Evolutionary conservation across 2,329 filamentous ascomycete genomes (phyloP), one percentile per base, ranked within the genome.

Genomic region (Phoma sp.): DNA sequence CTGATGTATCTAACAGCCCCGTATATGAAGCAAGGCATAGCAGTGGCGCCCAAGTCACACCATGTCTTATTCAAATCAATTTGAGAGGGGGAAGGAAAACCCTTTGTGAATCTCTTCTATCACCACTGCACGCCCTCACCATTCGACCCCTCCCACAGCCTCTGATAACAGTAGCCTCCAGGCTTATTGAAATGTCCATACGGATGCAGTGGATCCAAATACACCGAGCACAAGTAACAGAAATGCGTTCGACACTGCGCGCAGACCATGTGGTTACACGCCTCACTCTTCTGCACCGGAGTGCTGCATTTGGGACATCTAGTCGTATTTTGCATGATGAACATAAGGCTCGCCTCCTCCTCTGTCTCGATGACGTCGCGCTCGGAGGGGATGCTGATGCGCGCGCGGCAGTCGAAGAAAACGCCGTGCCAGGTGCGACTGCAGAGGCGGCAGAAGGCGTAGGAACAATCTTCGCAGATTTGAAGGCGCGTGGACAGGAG

Each of bases 401-500:
- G 36, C 13, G 41, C 42, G 13, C 42, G 37, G 8, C 49, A 46
- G 13, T 46, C 49, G 11, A 41, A 45, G n/a, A 51, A 52, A n/a
- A 41, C 36, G 36, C 42, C 49, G 7, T 46, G 23, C 49, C 49
- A 46, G n/a, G 35, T 41, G 42, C 35, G 42, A 11, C 14, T 30
- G 24, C 49, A 42, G 1, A 46, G 29, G n/a, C 23, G 29, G 23
- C 42, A 46, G 41, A 45, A 52, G n/a, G 41, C 48, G 36, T 45
- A 52, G 9, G 27, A 39, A 35, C 41, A 52, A 22, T 45, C 48
- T 46, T 41, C 48, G 35, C 42, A 52, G 30, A 46, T 41, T 14
- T 40, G 23, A 11, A 46, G 42, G 1, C 37, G 40, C 23, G 32
- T 14, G 2, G 37, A 10, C 11, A 47, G 42, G n/a, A 37, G 23